A percentile compares a stretch with the other conserved stretches of the same genome.
Evolutionary conservation across 495 filamentous ascomycete genomes (phyloP).

Genomic region (Neurospora tetrasperma): DNA sequence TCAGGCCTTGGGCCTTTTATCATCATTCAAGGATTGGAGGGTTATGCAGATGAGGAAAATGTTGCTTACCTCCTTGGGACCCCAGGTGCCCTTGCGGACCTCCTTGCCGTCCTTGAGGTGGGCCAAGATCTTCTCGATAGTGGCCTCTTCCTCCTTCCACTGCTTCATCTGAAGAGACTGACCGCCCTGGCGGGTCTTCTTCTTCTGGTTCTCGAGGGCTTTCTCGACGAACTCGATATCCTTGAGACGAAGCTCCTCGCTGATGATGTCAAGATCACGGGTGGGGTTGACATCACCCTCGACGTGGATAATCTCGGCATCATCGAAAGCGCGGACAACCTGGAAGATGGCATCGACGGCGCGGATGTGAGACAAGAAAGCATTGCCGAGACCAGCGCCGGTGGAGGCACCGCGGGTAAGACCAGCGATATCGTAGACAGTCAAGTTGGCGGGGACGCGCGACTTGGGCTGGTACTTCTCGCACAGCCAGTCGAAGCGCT

Average conservation of each 20-base stretch:
- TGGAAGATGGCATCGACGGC: constrained; percentile 99
- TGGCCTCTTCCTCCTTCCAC: constrained; percentile 87
- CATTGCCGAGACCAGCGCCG: constrained; percentile 93
- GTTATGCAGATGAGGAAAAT: constrained; percentile 9
- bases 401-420: constrained; percentile 93
- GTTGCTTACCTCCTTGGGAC: constrained; percentile 82
- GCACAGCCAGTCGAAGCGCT: constrained; percentile 90
- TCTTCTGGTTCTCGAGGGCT: constrained; percentile 75
- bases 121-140: constrained; percentile 75
- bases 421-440: constrained; percentile 98
- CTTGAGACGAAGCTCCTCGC: constrained; percentile 91
- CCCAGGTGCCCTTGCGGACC: constrained; percentile 82
- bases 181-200: constrained; percentile 87
- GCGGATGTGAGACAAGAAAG: constrained; percentile 97
- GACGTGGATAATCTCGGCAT: constrained; percentile 99
- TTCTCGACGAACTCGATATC: constrained; percentile 99
- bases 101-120: constrained; percentile 81
- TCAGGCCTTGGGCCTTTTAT: constrained; percentile 95
- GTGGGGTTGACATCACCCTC: constrained; percentile 96
- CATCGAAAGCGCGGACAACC: constrained; percentile 97
- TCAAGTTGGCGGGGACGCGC: constrained; percentile 88
- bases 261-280: constrained; percentile 92
- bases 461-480: constrained; percentile 97
- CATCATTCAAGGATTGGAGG: constrained; percentile 58
- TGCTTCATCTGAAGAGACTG: constrained; percentile 99